These are phyloP conservation scores for Capsella rubella DNA, from an alignment of 441 rosid genomes.

Conservation along the genomic window DNA sequence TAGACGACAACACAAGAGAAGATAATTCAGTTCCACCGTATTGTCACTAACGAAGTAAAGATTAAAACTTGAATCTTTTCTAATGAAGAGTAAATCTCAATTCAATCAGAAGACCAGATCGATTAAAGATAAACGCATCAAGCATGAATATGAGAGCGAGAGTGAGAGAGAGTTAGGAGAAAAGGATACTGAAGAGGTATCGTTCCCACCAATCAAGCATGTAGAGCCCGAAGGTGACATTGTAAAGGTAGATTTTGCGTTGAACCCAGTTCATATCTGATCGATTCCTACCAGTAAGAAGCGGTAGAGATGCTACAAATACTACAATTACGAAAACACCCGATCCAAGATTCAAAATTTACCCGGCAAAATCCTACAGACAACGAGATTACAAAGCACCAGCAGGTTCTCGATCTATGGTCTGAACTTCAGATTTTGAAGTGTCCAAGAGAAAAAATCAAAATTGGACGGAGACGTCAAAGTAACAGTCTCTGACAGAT, in stretches of 20 bases:
- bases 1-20: slow-evolving; percentile 14
- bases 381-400: neutral
- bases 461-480: slow-evolving; percentile 30
- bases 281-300: slow-evolving; percentile 33
- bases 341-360: neutral
- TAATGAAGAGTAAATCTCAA: slow-evolving; percentile 17
- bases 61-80: slow-evolving; percentile 17
- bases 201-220: slow-evolving; percentile 99
- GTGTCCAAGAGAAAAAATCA: slow-evolving; percentile 17
- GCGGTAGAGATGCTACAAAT: slow-evolving; percentile 1
- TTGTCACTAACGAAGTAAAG: slow-evolving; percentile 18
- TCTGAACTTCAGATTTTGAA: slow-evolving; percentile 7
- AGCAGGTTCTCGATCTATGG: slow-evolving; percentile 29
- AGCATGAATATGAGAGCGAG: neutral
- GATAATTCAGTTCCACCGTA: slow-evolving; percentile 12
- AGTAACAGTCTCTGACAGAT: slow-evolving; percentile 14
- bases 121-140: slow-evolving; percentile 7
- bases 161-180: no score
- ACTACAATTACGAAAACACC: slow-evolving; percentile 19
- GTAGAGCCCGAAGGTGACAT: slow-evolving; percentile 96
- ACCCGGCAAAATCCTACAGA: slow-evolving; percentile 22
- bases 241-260: slow-evolving; percentile 90
- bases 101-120: slow-evolving; percentile 27
- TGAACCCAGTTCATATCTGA: slow-evolving; percentile 72
- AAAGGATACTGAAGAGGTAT: slow-evolving; percentile 94